These are phyloP conservation scores for Papiliotrema flavescens DNA, from an alignment of 1,284 basidiomycete species.

Conservation along the genomic window DNA sequence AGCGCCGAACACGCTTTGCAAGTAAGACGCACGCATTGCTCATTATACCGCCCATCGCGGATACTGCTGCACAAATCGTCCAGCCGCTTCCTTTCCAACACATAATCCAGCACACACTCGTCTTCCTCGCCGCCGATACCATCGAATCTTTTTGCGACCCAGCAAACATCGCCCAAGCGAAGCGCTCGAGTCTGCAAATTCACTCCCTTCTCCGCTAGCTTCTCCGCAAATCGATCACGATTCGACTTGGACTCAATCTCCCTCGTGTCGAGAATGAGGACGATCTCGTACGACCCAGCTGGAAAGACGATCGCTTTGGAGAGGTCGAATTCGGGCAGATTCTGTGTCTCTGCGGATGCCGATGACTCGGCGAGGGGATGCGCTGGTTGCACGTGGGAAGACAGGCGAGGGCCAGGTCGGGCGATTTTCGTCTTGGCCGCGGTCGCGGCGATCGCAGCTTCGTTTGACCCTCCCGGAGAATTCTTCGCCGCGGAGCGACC, in stretches of 20 bases:
- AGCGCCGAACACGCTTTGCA: background rate
- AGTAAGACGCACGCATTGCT: conserved; percentile 53
- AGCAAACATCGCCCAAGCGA: conserved; percentile 56
- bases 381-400: conserved; percentile 27
- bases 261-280: conserved; percentile 55
- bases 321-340: conserved; percentile 25
- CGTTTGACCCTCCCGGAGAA: background rate
- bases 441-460: no score
- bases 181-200: conserved; percentile 53
- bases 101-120: conserved; percentile 56
- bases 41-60: conserved; percentile 55
- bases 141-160: conserved; percentile 53
- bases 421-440: no score
- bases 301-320: conserved; percentile 49
- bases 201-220: conserved; percentile 45
- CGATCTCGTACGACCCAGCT: conserved; percentile 53
- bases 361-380: conserved; percentile 12
- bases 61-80: conserved; percentile 56
- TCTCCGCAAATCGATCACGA: conserved; percentile 44
- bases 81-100: conserved; percentile 57
- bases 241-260: conserved; percentile 51
- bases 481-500: no score
- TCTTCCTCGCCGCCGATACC: conserved; percentile 40
- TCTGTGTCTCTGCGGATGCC: background rate
- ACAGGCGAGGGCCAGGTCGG: conserved; percentile 24